Conservation (phyloP, 768 basidiomycete species). For the Macrolepiota dolichaula region DNA sequence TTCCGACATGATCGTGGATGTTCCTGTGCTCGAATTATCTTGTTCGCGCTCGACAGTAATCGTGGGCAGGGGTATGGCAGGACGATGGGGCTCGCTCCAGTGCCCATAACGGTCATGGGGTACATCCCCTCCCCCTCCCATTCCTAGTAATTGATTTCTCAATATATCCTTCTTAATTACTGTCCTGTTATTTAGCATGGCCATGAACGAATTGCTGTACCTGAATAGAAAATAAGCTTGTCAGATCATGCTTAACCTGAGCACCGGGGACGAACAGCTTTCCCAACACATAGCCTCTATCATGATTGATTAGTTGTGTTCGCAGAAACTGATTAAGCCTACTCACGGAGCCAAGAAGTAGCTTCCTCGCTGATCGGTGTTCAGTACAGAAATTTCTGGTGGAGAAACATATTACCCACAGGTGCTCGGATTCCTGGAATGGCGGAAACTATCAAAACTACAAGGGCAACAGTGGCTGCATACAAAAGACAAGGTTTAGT, state of each 20-base stretch:
- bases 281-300: conserved; percentile 1
- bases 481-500: neutral
- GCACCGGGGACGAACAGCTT: neutral
- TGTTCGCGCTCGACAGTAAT: no score
- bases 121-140: neutral
- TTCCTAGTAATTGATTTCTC: neutral
- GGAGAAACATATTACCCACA: neutral
- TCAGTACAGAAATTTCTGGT: neutral
- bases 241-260: neutral
- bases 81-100: no score
- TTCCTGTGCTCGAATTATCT: neutral
- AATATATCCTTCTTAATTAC: neutral
- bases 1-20: neutral
- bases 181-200: conserved; percentile 5
- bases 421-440: neutral
- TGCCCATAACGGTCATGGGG: no score
- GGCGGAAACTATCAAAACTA: neutral
- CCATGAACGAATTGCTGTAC: conserved; percentile 8
- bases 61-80: no score
- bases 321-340: neutral
- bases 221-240: neutral
- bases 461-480: neutral
- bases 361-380: neutral
- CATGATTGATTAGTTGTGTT: neutral
- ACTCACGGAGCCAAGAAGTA: conserved; percentile 9